Base-by-base conservation (phyloP, 106 monocot genomes). In the Chionographis japonica region DNA sequence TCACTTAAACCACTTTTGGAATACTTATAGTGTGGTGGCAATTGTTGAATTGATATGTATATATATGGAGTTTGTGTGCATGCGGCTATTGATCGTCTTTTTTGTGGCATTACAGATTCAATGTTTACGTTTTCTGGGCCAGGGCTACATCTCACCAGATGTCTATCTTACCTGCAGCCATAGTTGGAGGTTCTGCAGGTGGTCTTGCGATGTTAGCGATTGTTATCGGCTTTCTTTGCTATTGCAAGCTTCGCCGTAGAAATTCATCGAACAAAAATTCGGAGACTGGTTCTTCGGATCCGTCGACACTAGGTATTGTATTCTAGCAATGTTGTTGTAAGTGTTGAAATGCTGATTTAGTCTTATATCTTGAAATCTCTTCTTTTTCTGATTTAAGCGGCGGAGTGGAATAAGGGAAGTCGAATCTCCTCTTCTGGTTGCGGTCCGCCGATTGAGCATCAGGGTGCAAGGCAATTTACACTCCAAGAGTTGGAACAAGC, bases 261-360 rank as follows among this genome's bases (percentile, higher is more conserved):
- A 38, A 15, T 12, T 27, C 49, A 15, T 68, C 77, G 12, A 86
- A 78, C 59, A 77, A 70, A 54, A 76, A 69, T 75, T 86, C 90
- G 4, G 90, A 90, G 53, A 75, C 80, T 11, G 83, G 76, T 42
- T 90, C 90, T 6, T 86, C 90, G 4, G 83, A 83, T 70, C 86
- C 79, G 9, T 72, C 90, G 9, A 71, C 82, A 18, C 61, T 68
- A 65, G 82, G 90, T 71, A 19, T 27, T 18, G 36, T 60, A 53
- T 62, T 60, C 17, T 36, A 8, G 14, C 51, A 60, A 35, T n/a
- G 8, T 46, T 35, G 8, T 46, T 14, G 5, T 18, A 37, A 20
- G 50, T 40, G 36, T 36, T 50, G 49, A 12, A 56, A 68, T 35
- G n/a, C 8, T 16, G 6, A 4, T 37, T 12, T 41, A 14, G 2